These are phyloP conservation scores for Cladosporium cucumerinum DNA, from an alignment of 2,329 filamentous ascomycete genomes.

Conservation along the genomic window DNA sequence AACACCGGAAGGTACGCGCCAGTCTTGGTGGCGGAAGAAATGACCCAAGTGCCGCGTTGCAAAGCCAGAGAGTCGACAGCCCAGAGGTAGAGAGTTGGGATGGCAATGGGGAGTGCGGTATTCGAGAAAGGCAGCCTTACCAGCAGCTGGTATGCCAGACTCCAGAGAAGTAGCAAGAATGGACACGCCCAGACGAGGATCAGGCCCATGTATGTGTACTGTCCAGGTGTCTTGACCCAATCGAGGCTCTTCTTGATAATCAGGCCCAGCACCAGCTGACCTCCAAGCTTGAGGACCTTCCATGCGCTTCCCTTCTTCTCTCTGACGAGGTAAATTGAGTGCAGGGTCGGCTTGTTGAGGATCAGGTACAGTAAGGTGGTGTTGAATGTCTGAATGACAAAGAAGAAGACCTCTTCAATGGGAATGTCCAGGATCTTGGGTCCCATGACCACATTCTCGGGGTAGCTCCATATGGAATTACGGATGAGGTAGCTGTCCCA, in stretches of 20 bases:
- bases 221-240: constrained; percentile 45
- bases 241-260: constrained; percentile 45
- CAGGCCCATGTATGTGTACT: constrained; percentile 64
- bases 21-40: constrained; percentile 65
- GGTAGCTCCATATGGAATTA: constrained; percentile 68
- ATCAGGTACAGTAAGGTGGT: constrained; percentile 66
- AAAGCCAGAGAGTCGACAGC: constrained; percentile 67
- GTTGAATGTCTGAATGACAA: constrained; percentile 72
- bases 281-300: constrained; percentile 44
- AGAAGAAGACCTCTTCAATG: constrained; percentile 72
- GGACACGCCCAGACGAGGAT: constrained; percentile 68
- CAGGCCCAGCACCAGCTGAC: constrained; percentile 50
- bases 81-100: constrained; percentile 70
- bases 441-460: constrained; percentile 61
- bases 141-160: constrained; percentile 61
- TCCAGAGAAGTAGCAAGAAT: constrained; percentile 63
- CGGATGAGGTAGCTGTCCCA: constrained; percentile 75
- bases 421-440: constrained; percentile 63
- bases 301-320: constrained; percentile 38
- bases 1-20: constrained; percentile 58
- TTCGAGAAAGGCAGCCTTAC: constrained; percentile 57
- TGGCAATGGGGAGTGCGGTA: constrained; percentile 56
- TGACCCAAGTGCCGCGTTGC: constrained; percentile 67
- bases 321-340: constrained; percentile 51
- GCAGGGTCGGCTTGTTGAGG: constrained; percentile 60